These are phyloP conservation scores for Termitomyces heimii DNA, from an alignment of 768 basidiomycete species.

Conservation along the genomic window DNA sequence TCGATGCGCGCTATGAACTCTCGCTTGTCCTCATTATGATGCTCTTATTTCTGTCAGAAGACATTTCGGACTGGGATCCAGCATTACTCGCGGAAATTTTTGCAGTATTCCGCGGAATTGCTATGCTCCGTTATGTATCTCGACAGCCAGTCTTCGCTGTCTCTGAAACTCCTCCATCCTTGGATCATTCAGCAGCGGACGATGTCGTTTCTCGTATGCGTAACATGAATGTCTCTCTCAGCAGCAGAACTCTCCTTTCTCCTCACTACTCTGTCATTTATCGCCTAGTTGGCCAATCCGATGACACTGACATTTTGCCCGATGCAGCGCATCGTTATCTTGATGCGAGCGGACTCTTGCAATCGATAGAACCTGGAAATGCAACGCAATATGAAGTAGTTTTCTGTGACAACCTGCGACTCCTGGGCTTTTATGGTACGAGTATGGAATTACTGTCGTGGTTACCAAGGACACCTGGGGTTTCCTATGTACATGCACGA, in stretches of 20 bases:
- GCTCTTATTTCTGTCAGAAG: conserved; percentile 66
- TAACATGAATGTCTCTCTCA: conserved; percentile 66
- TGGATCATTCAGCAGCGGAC: conserved; percentile 26
- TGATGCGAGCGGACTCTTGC: conserved; percentile 58
- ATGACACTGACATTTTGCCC: conserved; percentile 43
- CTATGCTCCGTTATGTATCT: conserved; percentile 59
- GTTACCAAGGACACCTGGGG: conserved; percentile 75
- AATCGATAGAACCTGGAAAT: conserved; percentile 61
- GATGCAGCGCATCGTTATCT: conserved; percentile 67
- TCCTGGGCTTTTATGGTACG: conserved; percentile 54
- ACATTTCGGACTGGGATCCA: conserved; percentile 58
- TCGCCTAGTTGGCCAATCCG: conserved; percentile 49
- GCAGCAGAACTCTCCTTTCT: conserved; percentile 33
- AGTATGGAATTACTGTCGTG: conserved; percentile 65
- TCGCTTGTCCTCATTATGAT: conserved; percentile 59
- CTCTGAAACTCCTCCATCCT: conserved; percentile 14
- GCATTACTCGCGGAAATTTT: conserved; percentile 67
- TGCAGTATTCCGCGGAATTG: conserved; percentile 73
- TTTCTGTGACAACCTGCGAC: conserved; percentile 66
- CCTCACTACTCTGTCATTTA: conserved; percentile 62
- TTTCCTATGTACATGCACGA: conserved; percentile 66
- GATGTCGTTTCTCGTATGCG: conserved; percentile 67
- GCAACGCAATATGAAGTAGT: conserved; percentile 63
- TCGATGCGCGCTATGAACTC: conserved; percentile 73
- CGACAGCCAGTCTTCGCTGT: conserved; percentile 47